A percentile compares a stretch with the other conserved stretches of the same genome.
Evolutionary conservation across 176 grass and related monocot genomes (phyloP).

Genomic region (Puccinellia tenuiflora): DNA sequence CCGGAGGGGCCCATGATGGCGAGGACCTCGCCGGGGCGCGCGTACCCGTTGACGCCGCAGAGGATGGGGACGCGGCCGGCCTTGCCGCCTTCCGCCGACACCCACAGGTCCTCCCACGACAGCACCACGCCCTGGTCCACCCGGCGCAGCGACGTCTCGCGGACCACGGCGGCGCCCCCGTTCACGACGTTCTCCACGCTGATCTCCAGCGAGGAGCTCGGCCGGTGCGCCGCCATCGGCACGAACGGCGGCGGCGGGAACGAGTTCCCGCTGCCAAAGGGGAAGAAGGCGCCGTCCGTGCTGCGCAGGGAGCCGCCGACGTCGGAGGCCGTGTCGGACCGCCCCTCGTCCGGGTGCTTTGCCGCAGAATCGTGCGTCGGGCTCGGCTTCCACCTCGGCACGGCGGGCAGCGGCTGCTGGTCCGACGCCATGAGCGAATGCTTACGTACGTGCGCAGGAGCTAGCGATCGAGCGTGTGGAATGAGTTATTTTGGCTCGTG

Average conservation of each 20-base stretch:
- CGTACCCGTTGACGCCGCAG: slow-evolving; percentile 62
- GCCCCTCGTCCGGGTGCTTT: not conserved
- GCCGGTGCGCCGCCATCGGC: not conserved
- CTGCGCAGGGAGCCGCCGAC: slow-evolving; percentile 17
- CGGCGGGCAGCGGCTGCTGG: slow-evolving; percentile 18
- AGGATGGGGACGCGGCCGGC: slow-evolving; percentile 49
- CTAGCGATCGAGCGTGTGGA: not conserved
- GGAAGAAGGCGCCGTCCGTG: slow-evolving; percentile 41
- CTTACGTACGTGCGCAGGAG: not conserved
- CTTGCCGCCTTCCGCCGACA: slow-evolving; percentile 44
- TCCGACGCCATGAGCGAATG: slow-evolving; percentile 16
- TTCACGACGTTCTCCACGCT: not conserved
- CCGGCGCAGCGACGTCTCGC: slow-evolving; percentile 31
- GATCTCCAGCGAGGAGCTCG: slow-evolving; percentile 24
- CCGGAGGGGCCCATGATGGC: slow-evolving; percentile 96
- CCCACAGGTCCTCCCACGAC: slow-evolving; percentile 89
- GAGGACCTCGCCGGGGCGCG: slow-evolving; percentile 64
- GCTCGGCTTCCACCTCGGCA: slow-evolving; percentile 74
- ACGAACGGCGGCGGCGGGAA: slow-evolving; percentile 10
- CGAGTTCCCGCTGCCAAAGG: slow-evolving; percentile 41
- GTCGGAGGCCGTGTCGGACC: not conserved
- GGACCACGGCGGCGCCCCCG: not conserved
- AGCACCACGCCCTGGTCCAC: slow-evolving; percentile 43
- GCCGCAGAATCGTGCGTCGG: slow-evolving; percentile 14
- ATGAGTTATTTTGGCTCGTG: not conserved